phyloP scores from a whole-genome alignment of 164 flowering plant genomes.

The Annona cherimola region DNA sequence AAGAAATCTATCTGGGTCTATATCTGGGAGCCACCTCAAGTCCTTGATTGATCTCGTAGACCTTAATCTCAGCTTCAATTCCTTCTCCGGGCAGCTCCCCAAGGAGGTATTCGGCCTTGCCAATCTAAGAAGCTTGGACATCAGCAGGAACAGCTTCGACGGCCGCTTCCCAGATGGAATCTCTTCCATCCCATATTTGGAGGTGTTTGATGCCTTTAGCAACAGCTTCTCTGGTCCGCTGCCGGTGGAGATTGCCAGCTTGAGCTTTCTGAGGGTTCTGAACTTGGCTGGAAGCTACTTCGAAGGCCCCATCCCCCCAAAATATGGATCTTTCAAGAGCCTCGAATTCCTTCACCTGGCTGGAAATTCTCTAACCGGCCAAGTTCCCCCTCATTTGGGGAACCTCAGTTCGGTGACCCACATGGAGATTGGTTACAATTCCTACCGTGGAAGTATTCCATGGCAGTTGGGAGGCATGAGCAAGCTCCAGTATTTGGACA shows the following conservation, averaged over 20 bases:
- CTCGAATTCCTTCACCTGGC: slow-evolving; percentile 83
- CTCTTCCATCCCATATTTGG: slow-evolving; percentile 35
- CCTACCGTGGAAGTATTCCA: slow-evolving; percentile 63
- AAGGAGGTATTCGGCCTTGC: slow-evolving; percentile 53
- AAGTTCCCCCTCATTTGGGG: slow-evolving; percentile 63
- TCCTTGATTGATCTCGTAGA: slow-evolving; percentile 43
- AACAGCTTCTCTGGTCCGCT: slow-evolving; percentile 83
- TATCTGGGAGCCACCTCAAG: slow-evolving; percentile 52
- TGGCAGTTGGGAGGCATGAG: slow-evolving; percentile 80
- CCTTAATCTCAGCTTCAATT: slow-evolving; percentile 77
- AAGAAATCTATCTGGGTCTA: slow-evolving; percentile 51
- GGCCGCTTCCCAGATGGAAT: slow-evolving; percentile 58
- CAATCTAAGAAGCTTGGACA: slow-evolving; percentile 53
- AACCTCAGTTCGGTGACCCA: slow-evolving; percentile 61
- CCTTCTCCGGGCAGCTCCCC: slow-evolving; percentile 65
- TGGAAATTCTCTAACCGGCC: slow-evolving; percentile 64
- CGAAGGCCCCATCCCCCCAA: slow-evolving; percentile 67
- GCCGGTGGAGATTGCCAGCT: slow-evolving; percentile 50
- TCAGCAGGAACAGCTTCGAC: slow-evolving; percentile 83
- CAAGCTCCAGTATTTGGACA: slow-evolving; percentile 75
- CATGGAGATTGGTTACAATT: slow-evolving; percentile 93
- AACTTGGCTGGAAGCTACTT: slow-evolving; percentile 97
- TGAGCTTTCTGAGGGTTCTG: slow-evolving; percentile 55
- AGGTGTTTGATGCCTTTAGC: slow-evolving; percentile 75
- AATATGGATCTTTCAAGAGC: slow-evolving; percentile 62